Evolutionary conservation across 2,329 filamentous ascomycete genomes (phyloP).

Genomic region (Coniochaeta sp.): DNA sequence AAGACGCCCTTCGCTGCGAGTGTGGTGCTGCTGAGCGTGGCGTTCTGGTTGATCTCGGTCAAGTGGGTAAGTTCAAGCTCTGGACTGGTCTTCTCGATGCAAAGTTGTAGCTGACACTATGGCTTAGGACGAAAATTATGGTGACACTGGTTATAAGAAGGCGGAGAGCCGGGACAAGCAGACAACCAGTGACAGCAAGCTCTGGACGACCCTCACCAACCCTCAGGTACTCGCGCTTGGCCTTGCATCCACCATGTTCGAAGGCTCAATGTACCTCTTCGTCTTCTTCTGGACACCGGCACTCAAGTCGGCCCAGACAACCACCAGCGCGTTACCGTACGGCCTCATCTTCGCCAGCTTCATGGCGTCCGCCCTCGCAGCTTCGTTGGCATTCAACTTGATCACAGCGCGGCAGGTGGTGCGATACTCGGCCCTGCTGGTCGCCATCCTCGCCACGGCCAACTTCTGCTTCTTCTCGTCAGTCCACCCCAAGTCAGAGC

Average conservation of each 20-base stretch:
- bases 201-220: constrained; percentile 24
- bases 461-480: constrained; percentile 30
- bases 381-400: constrained; percentile 38
- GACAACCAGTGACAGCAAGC: constrained; percentile 16
- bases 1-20: constrained; percentile 44
- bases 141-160: not conserved
- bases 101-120: not conserved
- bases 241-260: constrained; percentile 48
- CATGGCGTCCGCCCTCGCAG: constrained; percentile 50
- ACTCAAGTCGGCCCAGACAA: constrained; percentile 31
- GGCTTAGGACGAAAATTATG: not conserved
- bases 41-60: constrained; percentile 4
- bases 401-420: constrained; percentile 22
- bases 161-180: not conserved
- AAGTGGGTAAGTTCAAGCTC: constrained; percentile 34
- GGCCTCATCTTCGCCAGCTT: constrained; percentile 48
- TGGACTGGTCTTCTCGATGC: not conserved
- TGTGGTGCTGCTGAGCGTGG: constrained; percentile 25
- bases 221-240: constrained; percentile 43
- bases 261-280: constrained; percentile 55
- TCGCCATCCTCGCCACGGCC: constrained; percentile 7
- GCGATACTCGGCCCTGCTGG: constrained; percentile 21
- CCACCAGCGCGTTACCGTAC: constrained; percentile 23
- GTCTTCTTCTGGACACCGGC: constrained; percentile 56
- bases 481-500: constrained; percentile 31